Base-by-base conservation (phyloP, 202 grass and related monocot species). In the Eragrostis tef region DNA sequence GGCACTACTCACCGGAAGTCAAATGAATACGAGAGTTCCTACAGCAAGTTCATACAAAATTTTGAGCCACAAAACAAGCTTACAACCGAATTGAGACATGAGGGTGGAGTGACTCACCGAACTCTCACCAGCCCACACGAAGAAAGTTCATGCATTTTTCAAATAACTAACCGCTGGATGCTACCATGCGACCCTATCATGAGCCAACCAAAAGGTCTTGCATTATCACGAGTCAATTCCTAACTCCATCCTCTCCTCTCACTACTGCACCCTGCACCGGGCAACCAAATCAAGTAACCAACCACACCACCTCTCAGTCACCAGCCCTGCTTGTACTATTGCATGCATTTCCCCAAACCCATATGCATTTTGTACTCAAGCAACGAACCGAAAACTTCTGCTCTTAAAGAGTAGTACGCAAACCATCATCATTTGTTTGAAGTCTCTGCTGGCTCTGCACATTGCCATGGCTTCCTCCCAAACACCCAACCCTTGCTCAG, bases 221-320 rank as follows among this genome's bases (percentile, higher is more conserved):
- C 19, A 57, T 45, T 45, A 27, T 62, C 19, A 22, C 19, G 50
- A 84, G 84, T 87, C 84, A 90, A 86, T 82, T 79, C 82, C 86
- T 81, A 91, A 71, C 89, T 70, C 88, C 83, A 89, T 82, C 70
- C 34, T 46, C 78, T 43, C 70, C 50, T 61, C 17, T 39, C 31
- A 9, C 66, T 31, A 43, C 43, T 15, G 49, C 78, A 6, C 64
- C 45, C 14, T 44, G 41, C 76, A 19, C 34, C 21, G 5, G 15
- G 13, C 34, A 71, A 73, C 70, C 56, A 67, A 88, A 79, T 81
- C 29, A 90, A 58, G 79, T 48, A 58, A 82, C 70, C 81, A 85
- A 90, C 85, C 77, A 49, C 66, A 79, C 79, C 39, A 67, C 70
- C 67, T 39, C 57, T 73, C 12, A 12, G 26, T 65, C 45, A 84